Base-by-base conservation (phyloP, 2,329 filamentous ascomycete genomes). In the Intubia oerlemansii region DNA sequence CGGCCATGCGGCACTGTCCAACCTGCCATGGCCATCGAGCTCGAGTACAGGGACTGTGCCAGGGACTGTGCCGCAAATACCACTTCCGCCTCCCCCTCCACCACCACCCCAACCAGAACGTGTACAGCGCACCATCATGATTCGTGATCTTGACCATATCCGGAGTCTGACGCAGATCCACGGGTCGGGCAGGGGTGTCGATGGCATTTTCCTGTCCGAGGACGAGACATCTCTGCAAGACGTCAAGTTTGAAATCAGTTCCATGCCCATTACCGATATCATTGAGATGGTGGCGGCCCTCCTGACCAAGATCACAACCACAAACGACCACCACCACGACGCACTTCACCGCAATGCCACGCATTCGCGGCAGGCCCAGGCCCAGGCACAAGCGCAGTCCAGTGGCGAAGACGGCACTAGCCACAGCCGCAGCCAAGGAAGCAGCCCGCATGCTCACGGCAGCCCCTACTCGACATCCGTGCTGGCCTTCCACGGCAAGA, bases 251-350 rank as follows among this genome's bases (percentile, higher is more conserved):
- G 88, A 95, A 50, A 93, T 98, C 42, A 93, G 84, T 52, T 78
- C 70, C 30, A 95, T 98, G 85, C 88, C 88, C 29, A 90, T 95
- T 31, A 71, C 76, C 38, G 85, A 98, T 45, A 80, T 98, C 40
- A 98, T 98, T 46, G 85, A 95, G 51, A 95, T 98, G 88, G 88
- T 98, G 4, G 88, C 88, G 5, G 88, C 84, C 6, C 63, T 98
- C 15, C 59, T 98, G 36, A 92, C 85, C 32, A 95, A 95, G 50
- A 98, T 98, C 42, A 95, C 88, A 5, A 81, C 80, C 4, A 93
- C 85, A 32, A 98, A 98, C 46, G 88, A 98, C 47, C 57, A 75
- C 29, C 84, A 95, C 47, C 85, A 95, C 50, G 81, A 93, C 46
- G 78, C 84, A 37, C 53, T 92, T 38, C 81, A 93, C 50, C 69